phyloP scores from a whole-genome alignment of 2,329 filamentous ascomycete genomes.

The Alternaria infectoria region DNA sequence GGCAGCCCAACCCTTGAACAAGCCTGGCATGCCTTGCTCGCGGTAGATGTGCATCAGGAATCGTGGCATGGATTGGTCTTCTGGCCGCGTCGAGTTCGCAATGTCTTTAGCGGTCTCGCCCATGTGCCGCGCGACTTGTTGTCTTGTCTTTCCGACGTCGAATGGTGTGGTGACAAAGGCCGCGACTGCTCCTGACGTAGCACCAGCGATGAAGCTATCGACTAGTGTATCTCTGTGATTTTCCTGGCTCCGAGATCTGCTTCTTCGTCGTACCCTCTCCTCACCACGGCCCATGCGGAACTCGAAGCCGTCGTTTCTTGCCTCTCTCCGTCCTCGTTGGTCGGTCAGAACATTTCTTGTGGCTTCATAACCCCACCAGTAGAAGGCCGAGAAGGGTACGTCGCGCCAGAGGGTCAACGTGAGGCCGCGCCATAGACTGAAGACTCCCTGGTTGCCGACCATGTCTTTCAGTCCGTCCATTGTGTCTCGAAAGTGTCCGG shows the following conservation, averaged over 20 bases:
- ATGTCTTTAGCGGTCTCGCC: conserved; percentile 47
- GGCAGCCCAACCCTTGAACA: conserved; percentile 92
- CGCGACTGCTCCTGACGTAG: conserved; percentile 80
- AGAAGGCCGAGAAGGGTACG: conserved; percentile 94
- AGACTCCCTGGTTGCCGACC: conserved; percentile 77
- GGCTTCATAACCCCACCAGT: conserved; percentile 97
- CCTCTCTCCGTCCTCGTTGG: conserved; percentile 61
- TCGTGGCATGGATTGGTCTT: conserved; percentile 77
- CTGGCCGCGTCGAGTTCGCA: conserved; percentile 61
- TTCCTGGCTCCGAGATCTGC: conserved; percentile 67
- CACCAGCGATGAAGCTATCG: conserved; percentile 89
- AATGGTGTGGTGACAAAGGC: conserved; percentile 93
- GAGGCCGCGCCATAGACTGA: conserved; percentile 86
- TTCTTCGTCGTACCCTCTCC: conserved; percentile 36
- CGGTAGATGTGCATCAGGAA: conserved; percentile 91
- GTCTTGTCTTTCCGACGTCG: conserved; percentile 95
- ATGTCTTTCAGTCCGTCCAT: conserved; percentile 77
- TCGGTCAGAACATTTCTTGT: conserved; percentile 76
- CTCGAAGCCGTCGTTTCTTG: conserved; percentile 36
- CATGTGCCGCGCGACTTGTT: conserved; percentile 77
- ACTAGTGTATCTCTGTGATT: conserved; percentile 79
- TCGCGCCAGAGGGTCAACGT: conserved; percentile 94
- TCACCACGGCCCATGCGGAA: conserved; percentile 44
- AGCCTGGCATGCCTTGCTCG: conserved; percentile 77
- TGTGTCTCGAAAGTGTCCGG: conserved; percentile 79